These are phyloP conservation scores for Allantophomopsis cytisporea DNA, from an alignment of 2,329 filamentous ascomycete genomes.

Conservation along the genomic window DNA sequence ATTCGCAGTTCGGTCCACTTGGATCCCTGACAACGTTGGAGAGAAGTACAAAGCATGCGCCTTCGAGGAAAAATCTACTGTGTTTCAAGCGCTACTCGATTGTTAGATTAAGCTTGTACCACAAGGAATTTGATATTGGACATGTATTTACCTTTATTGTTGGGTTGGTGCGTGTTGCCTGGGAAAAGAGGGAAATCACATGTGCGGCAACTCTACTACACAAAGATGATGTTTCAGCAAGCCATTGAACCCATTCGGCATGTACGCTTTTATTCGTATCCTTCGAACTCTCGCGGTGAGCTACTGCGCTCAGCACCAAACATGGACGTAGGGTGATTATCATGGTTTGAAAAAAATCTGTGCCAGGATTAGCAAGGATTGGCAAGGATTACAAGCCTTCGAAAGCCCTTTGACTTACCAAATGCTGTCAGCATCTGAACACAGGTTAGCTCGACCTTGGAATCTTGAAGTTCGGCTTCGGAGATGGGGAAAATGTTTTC, in stretches of 20 bases:
- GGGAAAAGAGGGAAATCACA: conserved; percentile 1
- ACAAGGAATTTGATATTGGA: not conserved
- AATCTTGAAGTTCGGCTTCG: not conserved
- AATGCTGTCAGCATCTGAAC: conserved; percentile 1
- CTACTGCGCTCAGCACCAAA: conserved; percentile 1
- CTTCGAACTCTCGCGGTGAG: not conserved
- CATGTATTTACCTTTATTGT: not conserved
- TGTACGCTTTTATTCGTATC: not conserved
- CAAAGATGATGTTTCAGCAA: not conserved
- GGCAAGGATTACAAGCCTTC: not conserved
- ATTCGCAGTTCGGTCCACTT: not conserved
- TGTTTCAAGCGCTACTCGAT: conserved; percentile 1
- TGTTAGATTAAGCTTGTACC: not conserved
- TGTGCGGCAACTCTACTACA: conserved; percentile 1
- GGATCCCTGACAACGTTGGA: conserved; percentile 3
- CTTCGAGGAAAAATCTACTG: conserved; percentile 4
- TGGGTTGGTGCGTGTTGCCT: not conserved
- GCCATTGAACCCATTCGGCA: not conserved
- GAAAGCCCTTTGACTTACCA: not conserved
- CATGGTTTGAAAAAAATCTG: conserved; percentile 3
- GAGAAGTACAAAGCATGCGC: conserved; percentile 3
- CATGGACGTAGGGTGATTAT: conserved; percentile 3
- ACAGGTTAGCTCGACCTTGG: not conserved
- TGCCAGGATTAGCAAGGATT: not conserved
- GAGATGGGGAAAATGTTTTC: conserved; percentile 1